Evolutionary conservation across 208 protist species (phyloP).

Genomic region (Crithidia brevicula): DNA sequence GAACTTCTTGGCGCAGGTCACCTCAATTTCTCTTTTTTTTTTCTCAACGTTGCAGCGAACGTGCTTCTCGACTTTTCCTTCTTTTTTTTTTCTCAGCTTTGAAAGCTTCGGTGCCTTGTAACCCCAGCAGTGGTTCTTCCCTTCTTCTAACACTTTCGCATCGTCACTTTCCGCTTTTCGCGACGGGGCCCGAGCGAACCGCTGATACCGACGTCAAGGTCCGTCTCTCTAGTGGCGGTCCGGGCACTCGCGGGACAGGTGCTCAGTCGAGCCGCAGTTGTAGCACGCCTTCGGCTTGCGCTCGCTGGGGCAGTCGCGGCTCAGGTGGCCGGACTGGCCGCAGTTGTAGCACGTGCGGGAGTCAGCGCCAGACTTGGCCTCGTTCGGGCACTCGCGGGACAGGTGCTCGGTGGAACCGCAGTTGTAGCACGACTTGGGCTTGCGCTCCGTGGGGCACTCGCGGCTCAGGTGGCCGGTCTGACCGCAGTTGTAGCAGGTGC

Average conservation of each 20-base stretch:
- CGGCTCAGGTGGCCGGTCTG: slow-evolving; percentile 64
- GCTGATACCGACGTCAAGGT: neutral
- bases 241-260: slow-evolving; percentile 76
- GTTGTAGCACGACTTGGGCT: slow-evolving; percentile 65
- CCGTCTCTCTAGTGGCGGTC: slow-evolving; percentile 36
- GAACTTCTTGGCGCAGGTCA: no score
- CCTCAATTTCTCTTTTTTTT: no score
- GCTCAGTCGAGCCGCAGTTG: slow-evolving; percentile 52
- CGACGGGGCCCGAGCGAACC: neutral
- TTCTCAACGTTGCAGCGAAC: no score
- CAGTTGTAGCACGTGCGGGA: slow-evolving; percentile 79
- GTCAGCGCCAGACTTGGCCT: slow-evolving; percentile 46
- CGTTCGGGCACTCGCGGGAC: slow-evolving; percentile 63
- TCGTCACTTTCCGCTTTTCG: neutral
- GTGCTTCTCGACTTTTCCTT: no score
- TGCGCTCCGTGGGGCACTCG: slow-evolving; percentile 65
- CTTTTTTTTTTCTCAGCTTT: slow-evolving; percentile 5
- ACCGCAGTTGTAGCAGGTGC: slow-evolving; percentile 67
- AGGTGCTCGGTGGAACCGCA: slow-evolving; percentile 81
- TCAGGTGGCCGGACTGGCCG: slow-evolving; percentile 64
- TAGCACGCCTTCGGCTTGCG: slow-evolving; percentile 50
- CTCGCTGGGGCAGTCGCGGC: slow-evolving; percentile 75
- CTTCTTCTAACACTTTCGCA: neutral
- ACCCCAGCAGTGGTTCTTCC: slow-evolving; percentile 2
- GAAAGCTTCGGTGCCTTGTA: no score